Base-by-base conservation (phyloP, 176 grass and related monocot species). In the Oryza rufipogon region DNA sequence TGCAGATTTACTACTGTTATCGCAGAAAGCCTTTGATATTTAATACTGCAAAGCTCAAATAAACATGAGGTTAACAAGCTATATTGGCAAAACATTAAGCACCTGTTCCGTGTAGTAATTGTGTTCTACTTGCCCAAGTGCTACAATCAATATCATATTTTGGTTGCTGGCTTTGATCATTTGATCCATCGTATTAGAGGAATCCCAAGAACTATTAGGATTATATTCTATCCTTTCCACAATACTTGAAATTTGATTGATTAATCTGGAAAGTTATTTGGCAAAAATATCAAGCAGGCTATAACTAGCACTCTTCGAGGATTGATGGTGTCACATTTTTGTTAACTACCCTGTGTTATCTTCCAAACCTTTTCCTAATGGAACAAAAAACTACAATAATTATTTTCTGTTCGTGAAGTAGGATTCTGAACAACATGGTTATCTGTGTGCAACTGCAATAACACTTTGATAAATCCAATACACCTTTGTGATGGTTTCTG, bases 401-500 rank as follows among this genome's bases (percentile, higher is more conserved):
- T 66, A 6, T 17, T 41, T 5, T 39, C 25, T 76, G 70, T 46
- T 80, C 14, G 56, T 73, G 63, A 83, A 71, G 33, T 64, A 6
- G 11, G 58, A 47, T 73, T 56, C 46, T 58, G 51, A 28, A 52
- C 7, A 71, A 33, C 7, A 22, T 70, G 73, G 11, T 5, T 51
- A 39, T 46, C 32, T 49, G 14, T 71, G 28, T 71, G 52, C 42
- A 42, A 56, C 60, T 33, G 32, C 23, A 45, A 67, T 22, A 74
- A 44, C 26, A 7, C 64, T 56, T 80, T 49, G 73, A 41, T 65
- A 83, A 65, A 60, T 47, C 73, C 7, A 77, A 67, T 12, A 34
- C 25, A 34, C 26, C 11, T 13, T 86, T 61, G 73, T 63, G 42
- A 56, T 86, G 58, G 69, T 79, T 82, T 68, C 26, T 84, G 60